Evolutionary conservation across 257 asterid species (phyloP).

Genomic region (Solanum microdontum): DNA sequence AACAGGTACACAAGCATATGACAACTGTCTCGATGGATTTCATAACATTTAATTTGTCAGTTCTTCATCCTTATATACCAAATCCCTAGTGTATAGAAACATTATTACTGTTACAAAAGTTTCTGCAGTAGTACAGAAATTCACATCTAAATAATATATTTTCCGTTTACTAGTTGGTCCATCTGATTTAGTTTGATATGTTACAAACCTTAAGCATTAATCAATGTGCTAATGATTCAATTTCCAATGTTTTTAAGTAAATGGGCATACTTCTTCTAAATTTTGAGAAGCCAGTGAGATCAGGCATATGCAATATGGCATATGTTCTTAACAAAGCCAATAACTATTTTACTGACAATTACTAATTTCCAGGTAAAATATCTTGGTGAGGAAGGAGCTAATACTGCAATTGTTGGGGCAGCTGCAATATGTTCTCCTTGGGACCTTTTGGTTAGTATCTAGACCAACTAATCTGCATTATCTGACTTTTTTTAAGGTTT

Average conservation of each 20-base stretch:
- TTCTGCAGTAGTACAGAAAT: not conserved
- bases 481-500: not conserved
- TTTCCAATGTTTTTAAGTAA: not conserved
- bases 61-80: not conserved
- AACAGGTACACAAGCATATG: not conserved
- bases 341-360: not conserved
- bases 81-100: not conserved
- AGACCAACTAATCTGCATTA: not conserved
- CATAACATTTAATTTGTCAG: not conserved
- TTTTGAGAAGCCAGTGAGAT: not conserved
- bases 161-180: not conserved
- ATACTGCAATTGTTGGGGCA: conserved; percentile 63
- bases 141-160: not conserved
- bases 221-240: not conserved
- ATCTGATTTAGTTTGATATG: not conserved
- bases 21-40: not conserved
- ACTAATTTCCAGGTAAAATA: conserved; percentile 47
- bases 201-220: not conserved
- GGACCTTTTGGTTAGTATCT: conserved; percentile 79
- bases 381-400: conserved; percentile 76
- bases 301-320: not conserved
- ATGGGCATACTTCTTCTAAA: not conserved
- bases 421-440: conserved; percentile 93
- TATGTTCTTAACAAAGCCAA: not conserved
- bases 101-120: not conserved